Percentiles rank a stretch among this genome's conserved stretches.
Evolutionary conservation across 2,329 filamentous ascomycete genomes (phyloP).

Genomic region (Claviceps capensis): DNA sequence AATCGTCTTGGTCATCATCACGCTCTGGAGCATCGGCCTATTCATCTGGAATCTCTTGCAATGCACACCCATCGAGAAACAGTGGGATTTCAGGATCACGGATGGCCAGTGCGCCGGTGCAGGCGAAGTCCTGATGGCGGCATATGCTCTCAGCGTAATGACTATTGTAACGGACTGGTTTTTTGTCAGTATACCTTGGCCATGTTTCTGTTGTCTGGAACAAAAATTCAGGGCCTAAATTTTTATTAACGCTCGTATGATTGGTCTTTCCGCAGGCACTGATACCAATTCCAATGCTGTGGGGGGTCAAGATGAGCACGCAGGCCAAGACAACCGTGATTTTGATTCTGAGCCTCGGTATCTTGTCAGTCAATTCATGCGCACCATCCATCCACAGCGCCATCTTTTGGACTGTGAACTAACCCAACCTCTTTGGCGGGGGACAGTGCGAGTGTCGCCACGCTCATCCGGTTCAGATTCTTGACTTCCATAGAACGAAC

Average conservation of each 20-base stretch:
- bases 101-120: conserved; percentile 28
- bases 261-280: conserved; percentile 24
- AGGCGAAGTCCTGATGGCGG: conserved; percentile 30
- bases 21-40: conserved; percentile 31
- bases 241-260: background rate
- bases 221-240: background rate
- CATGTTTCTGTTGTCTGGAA: background rate
- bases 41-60: conserved; percentile 41
- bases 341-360: conserved; percentile 32
- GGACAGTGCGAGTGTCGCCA: conserved; percentile 38
- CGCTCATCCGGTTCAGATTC: conserved; percentile 36
- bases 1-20: conserved; percentile 30
- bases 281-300: conserved; percentile 39
- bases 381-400: background rate
- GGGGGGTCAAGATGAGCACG: conserved; percentile 38
- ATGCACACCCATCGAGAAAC: conserved; percentile 33
- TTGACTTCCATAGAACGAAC: conserved; percentile 29
- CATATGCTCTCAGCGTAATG: conserved; percentile 38
- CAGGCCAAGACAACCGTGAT: conserved; percentile 39
- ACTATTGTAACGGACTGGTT: conserved; percentile 40
- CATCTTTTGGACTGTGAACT: background rate
- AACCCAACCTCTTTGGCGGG: background rate
- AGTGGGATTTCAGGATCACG: conserved; percentile 38
- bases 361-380: conserved; percentile 23
- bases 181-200: conserved; percentile 23